Base-by-base conservation (phyloP, 176 grass and related monocot species). In the Musa acuminata region DNA sequence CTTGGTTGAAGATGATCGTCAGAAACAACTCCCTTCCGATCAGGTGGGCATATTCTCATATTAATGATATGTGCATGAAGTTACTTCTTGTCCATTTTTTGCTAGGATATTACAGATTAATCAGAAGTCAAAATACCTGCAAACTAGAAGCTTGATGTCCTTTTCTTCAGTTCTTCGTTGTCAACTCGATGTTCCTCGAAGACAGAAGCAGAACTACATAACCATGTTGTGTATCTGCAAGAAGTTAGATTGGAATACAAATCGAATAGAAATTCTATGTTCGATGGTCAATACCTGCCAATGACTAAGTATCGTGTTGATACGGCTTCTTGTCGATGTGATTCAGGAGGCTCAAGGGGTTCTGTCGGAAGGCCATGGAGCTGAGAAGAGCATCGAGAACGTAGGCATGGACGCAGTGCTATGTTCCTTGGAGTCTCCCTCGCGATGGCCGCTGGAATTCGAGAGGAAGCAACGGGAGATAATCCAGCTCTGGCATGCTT, bases 401-500 rank as follows among this genome's bases (percentile, higher is more conserved):
- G 51, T 48, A 43, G 65, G 68, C 13, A 35, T 72, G 24, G 48
- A 80, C 43, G 77, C 64, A 8, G 51, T 69, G 6, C n/a, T 52
- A 51, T 84, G 16, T 22, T 76, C 74, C 20, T 50, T 68, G 12
- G 76, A 79, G 3, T 84, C 88, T 63, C 80, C 76, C 60, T 78
- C 84, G 2, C 51, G 63, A 19, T 91, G 87, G 88, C n/a, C 51
- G 7, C 55, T 87, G 23, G 71, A 91, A 64, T 98, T 98, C 13
- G 80, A 78, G 72, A 85, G 74, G 76, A 98, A 88, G 79, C 95
- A 89, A 49, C 77, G 67, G 62, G 90, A 91, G 67, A 89, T 94
- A 19, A 71, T 98, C 29, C 82, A 91, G 76, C 51, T 98, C 59
- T 98, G 95, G 95, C 90, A 98, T 1, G 74, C 79, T 2, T 98